Evolutionary conservation across 495 filamentous ascomycete species (phyloP), one percentile per base, ranked within the genome.

Genomic region (Penicillium atrosanguineum): DNA sequence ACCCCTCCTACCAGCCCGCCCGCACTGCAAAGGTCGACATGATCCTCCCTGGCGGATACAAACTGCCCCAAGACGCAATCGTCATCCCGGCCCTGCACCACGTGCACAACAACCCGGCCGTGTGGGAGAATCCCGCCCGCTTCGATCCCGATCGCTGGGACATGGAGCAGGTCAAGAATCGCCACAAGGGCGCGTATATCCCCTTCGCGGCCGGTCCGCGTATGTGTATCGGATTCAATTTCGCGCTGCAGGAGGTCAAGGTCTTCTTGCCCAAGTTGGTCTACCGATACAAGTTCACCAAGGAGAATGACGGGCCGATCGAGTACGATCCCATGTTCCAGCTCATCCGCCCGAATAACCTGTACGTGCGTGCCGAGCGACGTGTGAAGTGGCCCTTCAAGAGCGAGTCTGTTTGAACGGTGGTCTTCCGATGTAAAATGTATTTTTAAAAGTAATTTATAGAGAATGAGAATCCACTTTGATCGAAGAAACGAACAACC

Each of bases 61-160:
- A 62, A 20, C 46, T 83, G 2, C 73, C 77, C 8, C 61, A 68
- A 31, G 71, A 72, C 36, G 51, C 70, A 1, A 55, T 78, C 14
- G 63, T 83, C 28, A 76, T 83, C 50, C 60, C 73, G 0, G 71
- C 71, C 0, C 55, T 83, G 8, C 75, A 76, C 59, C 64, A 69
- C 44, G 71, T 83, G 46, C 78, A 82, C 52, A 82, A 65, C 53
- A 81, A 80, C 56, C 67, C 78, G 0, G 68, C 56, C 5, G 21
- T 72, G 1, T 83, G 80, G 80, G 61, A 75, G 34, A 74, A 82
- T 44, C 80, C 81, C 4, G 49, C 53, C 2, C 65, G 62, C 0
- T 83, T 84, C 55, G 68, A 82, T 53, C 76, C 81, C 0, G 79
- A 82, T 47, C 59, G 81, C 2, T 83, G 80, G 81, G 74, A 78